Conservation (phyloP, 1,139 yeast species). For the Candida freyschussii region DNA sequence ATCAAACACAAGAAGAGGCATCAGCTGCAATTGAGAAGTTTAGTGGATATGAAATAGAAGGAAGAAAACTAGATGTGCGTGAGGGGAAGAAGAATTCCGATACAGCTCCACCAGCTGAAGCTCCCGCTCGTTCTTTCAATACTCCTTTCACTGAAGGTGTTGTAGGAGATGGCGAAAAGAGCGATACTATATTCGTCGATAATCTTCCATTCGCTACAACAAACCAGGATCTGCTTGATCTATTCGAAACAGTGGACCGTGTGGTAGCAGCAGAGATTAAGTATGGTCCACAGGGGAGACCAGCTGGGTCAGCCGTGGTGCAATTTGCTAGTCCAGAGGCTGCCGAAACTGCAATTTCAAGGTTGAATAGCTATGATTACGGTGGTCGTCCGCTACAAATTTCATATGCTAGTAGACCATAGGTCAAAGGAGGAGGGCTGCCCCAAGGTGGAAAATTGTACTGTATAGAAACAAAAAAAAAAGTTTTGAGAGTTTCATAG, state of each 20-base stretch:
- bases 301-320: conserved; percentile 83
- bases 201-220: conserved; percentile 90
- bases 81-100: conserved; percentile 44
- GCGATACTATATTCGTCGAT: conserved; percentile 60
- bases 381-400: conserved; percentile 74
- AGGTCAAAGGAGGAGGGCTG: too few relatives aligned
- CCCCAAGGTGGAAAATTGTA: too few relatives aligned
- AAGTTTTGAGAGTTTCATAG: too few relatives aligned
- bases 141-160: conserved; percentile 63
- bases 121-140: conserved; percentile 22
- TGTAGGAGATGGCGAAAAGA: conserved; percentile 57
- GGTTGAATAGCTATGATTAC: conserved; percentile 73
- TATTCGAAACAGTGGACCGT: conserved; percentile 80
- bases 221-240: conserved; percentile 75
- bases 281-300: conserved; percentile 57
- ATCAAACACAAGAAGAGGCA: conserved; percentile 56
- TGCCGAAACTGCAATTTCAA: conserved; percentile 71
- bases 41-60: conserved; percentile 64
- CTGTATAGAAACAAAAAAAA: too few relatives aligned
- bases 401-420: conserved; percentile 45
- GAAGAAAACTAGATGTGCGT: conserved; percentile 66
- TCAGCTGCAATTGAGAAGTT: conserved; percentile 55
- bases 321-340: conserved; percentile 63
- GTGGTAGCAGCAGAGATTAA: conserved; percentile 78
- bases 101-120: conserved; percentile 16